Evolutionary conservation across 208 protist species (phyloP).

Genomic region (Strigomonas culicis): DNA sequence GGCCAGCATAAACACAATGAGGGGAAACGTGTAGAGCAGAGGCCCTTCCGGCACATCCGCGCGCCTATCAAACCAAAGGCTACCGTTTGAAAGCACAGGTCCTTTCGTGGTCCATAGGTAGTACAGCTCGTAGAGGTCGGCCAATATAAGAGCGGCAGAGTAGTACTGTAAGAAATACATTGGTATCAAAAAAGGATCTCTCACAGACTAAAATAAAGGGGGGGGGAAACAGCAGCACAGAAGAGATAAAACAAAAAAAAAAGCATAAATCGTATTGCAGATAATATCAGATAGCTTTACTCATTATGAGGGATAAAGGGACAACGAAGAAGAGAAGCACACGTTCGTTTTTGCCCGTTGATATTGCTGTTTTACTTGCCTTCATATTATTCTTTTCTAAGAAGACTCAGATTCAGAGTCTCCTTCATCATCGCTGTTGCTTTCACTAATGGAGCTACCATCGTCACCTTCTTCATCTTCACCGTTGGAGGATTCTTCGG

Average conservation of each 20-base stretch:
- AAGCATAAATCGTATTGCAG: not conserved
- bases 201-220: constrained; percentile 5
- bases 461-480: constrained; percentile 28
- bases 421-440: constrained; percentile 17
- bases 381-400: not conserved
- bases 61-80: constrained; percentile 41
- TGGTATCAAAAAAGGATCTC: not conserved
- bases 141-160: constrained; percentile 24
- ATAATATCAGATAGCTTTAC: not conserved
- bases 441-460: constrained; percentile 15
- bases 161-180: constrained; percentile 56
- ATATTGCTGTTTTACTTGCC: no score
- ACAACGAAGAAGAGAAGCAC: not conserved
- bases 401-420: constrained; percentile 12
- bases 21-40: constrained; percentile 28
- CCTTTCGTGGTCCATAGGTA: constrained; percentile 20
- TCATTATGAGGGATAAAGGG: not conserved
- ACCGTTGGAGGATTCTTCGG: constrained; percentile 9
- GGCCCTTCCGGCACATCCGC: constrained; percentile 34
- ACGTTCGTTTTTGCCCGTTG: not conserved
- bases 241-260: constrained; percentile 13
- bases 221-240: constrained; percentile 3
- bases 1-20: constrained; percentile 44
- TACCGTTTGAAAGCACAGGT: constrained; percentile 18
- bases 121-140: constrained; percentile 33